Evolutionary conservation across 2,329 filamentous ascomycete genomes (phyloP).

Genomic region (Fusarium tricinctum): DNA sequence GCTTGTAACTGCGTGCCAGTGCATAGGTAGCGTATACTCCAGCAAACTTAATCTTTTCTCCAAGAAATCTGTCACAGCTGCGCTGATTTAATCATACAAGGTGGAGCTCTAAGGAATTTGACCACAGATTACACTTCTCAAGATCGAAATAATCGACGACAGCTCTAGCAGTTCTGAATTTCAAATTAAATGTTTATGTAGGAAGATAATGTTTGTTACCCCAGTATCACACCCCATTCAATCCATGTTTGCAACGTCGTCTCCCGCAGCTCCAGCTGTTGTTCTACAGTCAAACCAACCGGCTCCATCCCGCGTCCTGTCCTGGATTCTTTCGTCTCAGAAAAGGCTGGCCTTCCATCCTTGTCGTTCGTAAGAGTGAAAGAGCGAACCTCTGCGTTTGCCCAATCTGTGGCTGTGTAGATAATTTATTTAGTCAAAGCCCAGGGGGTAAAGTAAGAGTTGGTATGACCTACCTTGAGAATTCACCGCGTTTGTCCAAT

Average conservation of each 20-base stretch:
- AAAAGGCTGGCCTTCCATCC: fast-evolving
- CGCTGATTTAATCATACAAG: too few relatives aligned
- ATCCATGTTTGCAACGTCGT: background rate
- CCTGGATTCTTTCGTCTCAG: background rate
- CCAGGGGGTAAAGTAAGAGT: fast-evolving
- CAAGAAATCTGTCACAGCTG: too few relatives aligned
- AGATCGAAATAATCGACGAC: too few relatives aligned
- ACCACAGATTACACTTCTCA: too few relatives aligned
- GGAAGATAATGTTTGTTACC: background rate
- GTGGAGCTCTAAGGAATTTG: too few relatives aligned
- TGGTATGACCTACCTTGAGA: background rate
- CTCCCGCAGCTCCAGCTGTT: background rate
- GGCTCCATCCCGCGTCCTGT: background rate
- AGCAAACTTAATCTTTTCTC: too few relatives aligned
- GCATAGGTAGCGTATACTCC: too few relatives aligned
- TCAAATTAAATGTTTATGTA: too few relatives aligned
- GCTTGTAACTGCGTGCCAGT: too few relatives aligned
- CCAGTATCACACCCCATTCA: slow-evolving; percentile 1
- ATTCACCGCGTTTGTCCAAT: slow-evolving; percentile 1
- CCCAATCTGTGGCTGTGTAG: background rate
- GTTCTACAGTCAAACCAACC: background rate
- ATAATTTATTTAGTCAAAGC: background rate
- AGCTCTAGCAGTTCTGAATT: too few relatives aligned
- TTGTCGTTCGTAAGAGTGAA: background rate
- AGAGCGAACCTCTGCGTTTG: slow-evolving; percentile 1